These are phyloP conservation scores for Schizothecium vesticola DNA, from an alignment of 495 filamentous ascomycete species.

Conservation along the genomic window DNA sequence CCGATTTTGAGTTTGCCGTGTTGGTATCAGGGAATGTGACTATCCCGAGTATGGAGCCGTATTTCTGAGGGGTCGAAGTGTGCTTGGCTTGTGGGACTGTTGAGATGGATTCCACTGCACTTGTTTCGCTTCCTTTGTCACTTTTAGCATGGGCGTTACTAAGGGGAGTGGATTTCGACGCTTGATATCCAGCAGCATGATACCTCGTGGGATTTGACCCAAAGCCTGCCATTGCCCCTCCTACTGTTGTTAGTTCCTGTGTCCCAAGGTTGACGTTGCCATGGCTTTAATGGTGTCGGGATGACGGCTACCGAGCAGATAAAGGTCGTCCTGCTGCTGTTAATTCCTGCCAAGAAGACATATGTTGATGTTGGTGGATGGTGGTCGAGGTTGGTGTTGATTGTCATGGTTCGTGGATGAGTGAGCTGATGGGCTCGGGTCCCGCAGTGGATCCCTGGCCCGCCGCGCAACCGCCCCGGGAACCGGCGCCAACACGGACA, in stretches of 20 bases:
- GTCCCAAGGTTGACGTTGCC: not conserved
- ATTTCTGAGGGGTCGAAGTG: not conserved
- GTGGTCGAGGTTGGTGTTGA: not conserved
- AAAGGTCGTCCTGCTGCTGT: not conserved
- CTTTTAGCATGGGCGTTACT: not conserved
- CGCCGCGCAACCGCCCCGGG: not conserved
- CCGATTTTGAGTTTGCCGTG: slow-evolving; percentile 19
- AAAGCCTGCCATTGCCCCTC: not conserved
- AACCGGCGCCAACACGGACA: not conserved
- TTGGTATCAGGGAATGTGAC: not conserved
- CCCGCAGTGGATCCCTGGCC: not conserved
- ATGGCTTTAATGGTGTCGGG: not conserved
- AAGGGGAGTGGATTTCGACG: not conserved
- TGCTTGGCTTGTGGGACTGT: no score
- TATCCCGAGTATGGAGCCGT: not conserved
- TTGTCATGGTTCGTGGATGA: not conserved
- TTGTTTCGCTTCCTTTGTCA: not conserved
- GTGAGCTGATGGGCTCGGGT: not conserved
- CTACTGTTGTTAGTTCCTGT: not conserved
- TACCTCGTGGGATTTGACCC: not conserved
- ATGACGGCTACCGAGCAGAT: not conserved
- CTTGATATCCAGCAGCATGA: not conserved
- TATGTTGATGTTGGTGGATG: no score
- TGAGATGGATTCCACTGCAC: not conserved
- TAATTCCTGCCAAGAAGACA: no score